phyloP scores from a whole-genome alignment of 768 basidiomycete species.

The Lyophyllum atratum region DNA sequence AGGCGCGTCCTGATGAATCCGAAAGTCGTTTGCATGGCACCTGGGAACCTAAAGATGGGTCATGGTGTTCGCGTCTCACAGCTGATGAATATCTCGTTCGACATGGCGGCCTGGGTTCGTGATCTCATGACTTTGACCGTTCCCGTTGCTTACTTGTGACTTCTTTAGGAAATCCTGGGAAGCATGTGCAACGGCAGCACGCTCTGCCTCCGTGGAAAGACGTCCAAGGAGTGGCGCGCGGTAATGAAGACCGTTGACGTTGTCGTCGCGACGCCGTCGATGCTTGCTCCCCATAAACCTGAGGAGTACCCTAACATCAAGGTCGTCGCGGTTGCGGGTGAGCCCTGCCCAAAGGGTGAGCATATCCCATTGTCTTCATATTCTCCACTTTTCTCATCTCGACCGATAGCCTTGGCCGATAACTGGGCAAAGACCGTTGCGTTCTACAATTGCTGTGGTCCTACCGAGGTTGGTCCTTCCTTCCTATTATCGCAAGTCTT shows the following conservation, averaged over 20 bases:
- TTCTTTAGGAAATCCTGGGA: constrained; percentile 53
- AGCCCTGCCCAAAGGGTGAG: constrained; percentile 50
- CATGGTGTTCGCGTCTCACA: constrained; percentile 58
- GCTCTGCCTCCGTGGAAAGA: constrained; percentile 52
- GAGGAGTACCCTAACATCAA: constrained; percentile 52
- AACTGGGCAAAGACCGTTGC: constrained; percentile 40
- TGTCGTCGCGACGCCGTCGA: constrained; percentile 54
- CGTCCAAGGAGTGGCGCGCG: constrained; percentile 48
- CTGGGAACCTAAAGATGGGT: constrained; percentile 57
- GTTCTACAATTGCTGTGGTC: constrained; percentile 55
- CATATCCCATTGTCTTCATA: background rate
- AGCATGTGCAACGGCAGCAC: constrained; percentile 52
- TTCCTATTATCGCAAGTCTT: background rate
- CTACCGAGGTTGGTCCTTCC: constrained; percentile 43
- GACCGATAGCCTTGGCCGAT: constrained; percentile 34
- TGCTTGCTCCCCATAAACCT: constrained; percentile 49
- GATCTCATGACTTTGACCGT: background rate
- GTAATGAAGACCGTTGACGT: constrained; percentile 51
- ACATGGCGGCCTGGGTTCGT: constrained; percentile 62
- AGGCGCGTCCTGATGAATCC: background rate
- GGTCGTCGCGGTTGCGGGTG: constrained; percentile 51
- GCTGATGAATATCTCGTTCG: constrained; percentile 63
- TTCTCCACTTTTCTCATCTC: background rate
- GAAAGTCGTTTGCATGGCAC: constrained; percentile 38
- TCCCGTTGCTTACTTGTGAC: constrained; percentile 40